Percentiles rank a stretch among this genome's conserved stretches.
Conservation (phyloP, 148 eudicot species). For the Limonium bicolor region DNA sequence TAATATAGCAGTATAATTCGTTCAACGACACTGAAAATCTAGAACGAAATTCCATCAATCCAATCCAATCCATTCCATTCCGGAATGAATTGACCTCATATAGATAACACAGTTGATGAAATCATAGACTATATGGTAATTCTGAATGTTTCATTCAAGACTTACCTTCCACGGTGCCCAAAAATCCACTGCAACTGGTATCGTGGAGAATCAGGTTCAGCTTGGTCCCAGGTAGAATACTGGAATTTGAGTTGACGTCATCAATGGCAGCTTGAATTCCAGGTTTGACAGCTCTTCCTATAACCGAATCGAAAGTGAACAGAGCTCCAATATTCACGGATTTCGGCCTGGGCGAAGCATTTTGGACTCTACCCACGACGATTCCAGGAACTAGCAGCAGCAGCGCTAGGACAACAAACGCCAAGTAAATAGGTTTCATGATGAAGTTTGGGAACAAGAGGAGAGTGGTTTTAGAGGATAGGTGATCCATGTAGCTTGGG, state of each 20-base stretch:
- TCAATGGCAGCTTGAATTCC: conserved; percentile 50
- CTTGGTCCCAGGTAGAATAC: conserved; percentile 34
- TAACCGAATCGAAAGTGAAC: conserved; percentile 44
- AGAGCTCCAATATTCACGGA: conserved; percentile 56
- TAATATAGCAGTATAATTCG: neutral
- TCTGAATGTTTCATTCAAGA: neutral
- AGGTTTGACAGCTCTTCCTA: conserved; percentile 52
- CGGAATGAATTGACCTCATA: neutral
- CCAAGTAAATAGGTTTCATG: conserved; percentile 3
- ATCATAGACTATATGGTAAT: neutral
- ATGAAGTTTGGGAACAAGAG: too few relatives aligned
- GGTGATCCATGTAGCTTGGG: too few relatives aligned
- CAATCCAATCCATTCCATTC: neutral
- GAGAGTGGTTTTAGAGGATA: too few relatives aligned
- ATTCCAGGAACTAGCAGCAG: neutral
- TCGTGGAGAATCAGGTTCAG: conserved; percentile 41
- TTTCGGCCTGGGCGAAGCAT: conserved; percentile 21
- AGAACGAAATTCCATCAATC: neutral
- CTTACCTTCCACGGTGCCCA: conserved; percentile 66
- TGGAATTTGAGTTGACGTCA: conserved; percentile 54
- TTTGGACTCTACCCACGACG: neutral
- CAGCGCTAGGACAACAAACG: neutral
- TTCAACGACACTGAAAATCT: neutral
- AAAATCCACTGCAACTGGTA: conserved; percentile 65
- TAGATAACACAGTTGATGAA: neutral